Evolutionary conservation across 768 basidiomycete species (phyloP), one percentile per base, ranked within the genome.

Genomic region (Serendipita sp.): DNA sequence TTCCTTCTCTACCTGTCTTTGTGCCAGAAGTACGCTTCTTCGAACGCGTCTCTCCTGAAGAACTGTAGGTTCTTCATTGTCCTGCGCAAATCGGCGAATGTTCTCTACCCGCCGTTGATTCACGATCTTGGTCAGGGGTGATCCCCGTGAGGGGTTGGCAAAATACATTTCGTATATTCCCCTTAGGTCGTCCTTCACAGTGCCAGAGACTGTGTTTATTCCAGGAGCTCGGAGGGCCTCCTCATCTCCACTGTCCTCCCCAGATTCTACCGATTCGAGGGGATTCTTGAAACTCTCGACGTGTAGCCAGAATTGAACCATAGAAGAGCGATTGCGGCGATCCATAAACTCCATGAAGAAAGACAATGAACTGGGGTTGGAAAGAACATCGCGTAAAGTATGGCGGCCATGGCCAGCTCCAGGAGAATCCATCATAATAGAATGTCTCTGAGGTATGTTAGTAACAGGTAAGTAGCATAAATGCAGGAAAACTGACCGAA

Each of bases 301-400:
- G 0, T 92, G 91, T 1, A 98, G 77, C 95, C 95, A 98, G 73
- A 97, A 99, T 66, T 98, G 95, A 2, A 96, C 90, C 9, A 91
- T 82, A 13, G 90, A 69, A 13, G 93, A 88, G 31, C 87, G 82
- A 64, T 83, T 79, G 5, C 88, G 82, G 14, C 96, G 82, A 67
- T 98, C 96, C 90, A 97, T 94, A 68, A 90, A 96, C 75, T 99
- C 96, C 85, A 97, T 93, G 74, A 95, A 90, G 71, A 96, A 95
- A 1, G 90, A 91, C 2, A 98, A 79, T 0, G 92, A 91, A 41
- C 84, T 86, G 0, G 95, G 94, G 67, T 91, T 93, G 24, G 84
- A 76, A 2, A 99, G 81, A 60, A 98, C 79, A 61, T 91, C 87
- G 42, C 88, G 81, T 3, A 95, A 77, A 0, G 80, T 76, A 24